Conservation (phyloP, 225 moss, liverwort and hornwort genomes). For the Pseudoscleropodium purum region DNA sequence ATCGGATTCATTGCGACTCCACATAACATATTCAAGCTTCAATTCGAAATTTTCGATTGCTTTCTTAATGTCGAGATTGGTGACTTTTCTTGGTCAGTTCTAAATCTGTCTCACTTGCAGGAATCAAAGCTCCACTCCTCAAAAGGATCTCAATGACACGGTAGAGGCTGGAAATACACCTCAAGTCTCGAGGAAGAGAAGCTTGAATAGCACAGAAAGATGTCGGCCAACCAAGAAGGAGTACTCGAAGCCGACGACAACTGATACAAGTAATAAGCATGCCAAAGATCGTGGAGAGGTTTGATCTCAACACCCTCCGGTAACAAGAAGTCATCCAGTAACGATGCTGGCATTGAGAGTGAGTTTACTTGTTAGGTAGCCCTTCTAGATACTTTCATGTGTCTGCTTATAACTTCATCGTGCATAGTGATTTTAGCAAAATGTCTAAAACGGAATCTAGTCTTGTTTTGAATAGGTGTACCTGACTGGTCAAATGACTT, state of each 20-base stretch:
- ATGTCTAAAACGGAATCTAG: background rate
- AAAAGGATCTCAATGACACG: background rate
- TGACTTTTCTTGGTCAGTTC: background rate
- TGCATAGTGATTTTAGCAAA: background rate
- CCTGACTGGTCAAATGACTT: background rate
- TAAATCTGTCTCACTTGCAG: conserved; percentile 4
- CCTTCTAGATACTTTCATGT: background rate
- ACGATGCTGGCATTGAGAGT: background rate
- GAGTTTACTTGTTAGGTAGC: background rate
- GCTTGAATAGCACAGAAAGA: background rate
- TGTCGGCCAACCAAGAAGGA: background rate
- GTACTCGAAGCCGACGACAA: background rate
- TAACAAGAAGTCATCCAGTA: background rate
- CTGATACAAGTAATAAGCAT: background rate
- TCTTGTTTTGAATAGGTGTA: background rate
- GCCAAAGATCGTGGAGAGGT: conserved; percentile 7
- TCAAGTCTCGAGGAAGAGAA: conserved; percentile 1
- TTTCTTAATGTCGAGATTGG: background rate
- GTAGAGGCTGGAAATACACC: background rate
- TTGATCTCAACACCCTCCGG: background rate
- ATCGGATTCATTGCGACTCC: background rate
- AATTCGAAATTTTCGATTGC: background rate
- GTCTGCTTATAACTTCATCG: background rate
- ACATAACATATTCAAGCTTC: background rate
- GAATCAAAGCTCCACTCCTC: background rate